These are phyloP conservation scores for Lagerstroemia fauriei DNA, from an alignment of 441 rosid species.

Conservation along the genomic window DNA sequence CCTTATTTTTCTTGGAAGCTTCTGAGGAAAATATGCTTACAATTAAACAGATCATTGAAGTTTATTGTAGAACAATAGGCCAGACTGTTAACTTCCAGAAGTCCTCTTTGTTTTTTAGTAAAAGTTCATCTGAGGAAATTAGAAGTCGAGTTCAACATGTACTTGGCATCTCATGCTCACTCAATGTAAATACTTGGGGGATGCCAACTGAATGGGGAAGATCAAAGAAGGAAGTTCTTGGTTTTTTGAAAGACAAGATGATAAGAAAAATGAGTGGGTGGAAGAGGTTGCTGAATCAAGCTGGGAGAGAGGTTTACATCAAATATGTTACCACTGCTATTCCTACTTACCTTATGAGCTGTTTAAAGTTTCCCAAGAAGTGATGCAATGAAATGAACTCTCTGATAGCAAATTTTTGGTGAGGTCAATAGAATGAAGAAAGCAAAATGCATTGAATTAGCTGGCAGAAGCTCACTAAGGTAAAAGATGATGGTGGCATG, in stretches of 20 bases:
- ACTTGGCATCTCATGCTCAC: neutral
- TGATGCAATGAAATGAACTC: neutral
- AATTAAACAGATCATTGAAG: neutral
- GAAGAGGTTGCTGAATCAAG: neutral
- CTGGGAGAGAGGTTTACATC: neutral
- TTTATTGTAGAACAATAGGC: neutral
- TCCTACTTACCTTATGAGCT: neutral
- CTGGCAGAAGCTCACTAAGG: neutral
- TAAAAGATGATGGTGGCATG: neutral
- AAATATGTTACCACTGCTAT: neutral
- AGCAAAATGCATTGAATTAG: neutral
- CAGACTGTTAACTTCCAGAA: neutral
- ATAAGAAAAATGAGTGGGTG: neutral
- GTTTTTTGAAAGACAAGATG: neutral
- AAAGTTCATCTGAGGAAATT: neutral
- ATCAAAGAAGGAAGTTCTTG: neutral
- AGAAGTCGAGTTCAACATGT: neutral
- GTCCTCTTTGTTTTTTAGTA: neutral
- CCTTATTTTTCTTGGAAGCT: neutral
- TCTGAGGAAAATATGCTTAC: neutral
- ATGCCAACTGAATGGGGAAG: neutral
- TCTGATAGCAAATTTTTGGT: neutral
- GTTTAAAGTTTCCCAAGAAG: neutral
- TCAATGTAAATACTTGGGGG: neutral
- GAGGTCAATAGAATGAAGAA: neutral